Conservation (phyloP, 352 stramenopile species). For the Aphanomyces invadans region DNA sequence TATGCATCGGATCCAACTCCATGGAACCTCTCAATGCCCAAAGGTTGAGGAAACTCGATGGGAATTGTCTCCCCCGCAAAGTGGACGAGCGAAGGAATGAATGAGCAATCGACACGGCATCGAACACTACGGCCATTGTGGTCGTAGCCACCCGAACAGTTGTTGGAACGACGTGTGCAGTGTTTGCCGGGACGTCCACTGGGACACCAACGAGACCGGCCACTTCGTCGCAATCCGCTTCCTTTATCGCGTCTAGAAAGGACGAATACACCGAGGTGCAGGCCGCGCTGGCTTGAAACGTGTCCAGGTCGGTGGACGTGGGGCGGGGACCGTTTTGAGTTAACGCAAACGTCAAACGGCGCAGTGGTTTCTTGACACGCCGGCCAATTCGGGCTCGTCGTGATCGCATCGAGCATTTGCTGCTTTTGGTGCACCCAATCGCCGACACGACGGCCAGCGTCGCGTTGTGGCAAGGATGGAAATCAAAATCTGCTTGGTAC, state of each 20-base stretch:
- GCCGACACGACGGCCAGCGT: no score
- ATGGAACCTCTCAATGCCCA: no score
- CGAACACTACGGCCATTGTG: not conserved
- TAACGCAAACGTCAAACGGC: slow-evolving; percentile 15
- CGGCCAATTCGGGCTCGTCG: not conserved
- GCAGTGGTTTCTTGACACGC: slow-evolving; percentile 8
- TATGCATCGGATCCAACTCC: no score
- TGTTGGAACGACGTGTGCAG: not conserved
- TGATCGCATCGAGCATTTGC: slow-evolving; percentile 8
- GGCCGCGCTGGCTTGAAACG: not conserved
- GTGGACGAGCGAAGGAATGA: no score
- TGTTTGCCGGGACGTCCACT: not conserved
- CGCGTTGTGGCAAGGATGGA: no score
- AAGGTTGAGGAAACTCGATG: no score
- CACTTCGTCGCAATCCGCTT: slow-evolving; percentile 14
- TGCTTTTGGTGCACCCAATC: slow-evolving; percentile 13
- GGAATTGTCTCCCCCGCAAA: no score
- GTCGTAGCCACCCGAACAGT: no score
- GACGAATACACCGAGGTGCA: not conserved
- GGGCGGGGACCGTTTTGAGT: not conserved
- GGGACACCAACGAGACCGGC: not conserved
- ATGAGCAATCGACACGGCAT: no score
- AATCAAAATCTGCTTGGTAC: no score
- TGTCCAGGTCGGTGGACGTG: not conserved
- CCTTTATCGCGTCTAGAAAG: slow-evolving; percentile 9